Evolutionary conservation across 352 stramenopile species (phyloP).

Genomic region (Phytophthora chlamydospora): DNA sequence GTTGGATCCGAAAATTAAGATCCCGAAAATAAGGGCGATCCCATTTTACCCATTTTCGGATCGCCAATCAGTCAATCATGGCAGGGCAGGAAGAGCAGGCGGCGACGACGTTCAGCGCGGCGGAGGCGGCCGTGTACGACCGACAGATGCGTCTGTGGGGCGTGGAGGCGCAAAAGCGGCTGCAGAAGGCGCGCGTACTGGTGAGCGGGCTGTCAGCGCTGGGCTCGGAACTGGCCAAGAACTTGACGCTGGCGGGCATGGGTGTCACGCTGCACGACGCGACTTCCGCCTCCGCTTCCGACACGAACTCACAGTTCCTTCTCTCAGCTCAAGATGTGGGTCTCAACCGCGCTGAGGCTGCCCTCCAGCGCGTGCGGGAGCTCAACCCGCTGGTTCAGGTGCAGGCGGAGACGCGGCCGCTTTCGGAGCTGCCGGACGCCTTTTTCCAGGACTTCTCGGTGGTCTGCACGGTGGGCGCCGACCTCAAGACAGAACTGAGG

Average conservation of each 20-base stretch:
- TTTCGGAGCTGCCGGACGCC: conserved; percentile 57
- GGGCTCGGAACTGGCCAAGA: conserved; percentile 96
- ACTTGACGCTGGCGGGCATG: conserved; percentile 96
- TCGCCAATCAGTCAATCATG: conserved; percentile 4
- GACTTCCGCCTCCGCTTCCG: conserved; percentile 44
- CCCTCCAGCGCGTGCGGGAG: conserved; percentile 89
- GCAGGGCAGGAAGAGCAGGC: conserved; percentile 8
- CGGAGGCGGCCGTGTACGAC: conserved; percentile 96
- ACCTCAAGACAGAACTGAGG: conserved; percentile 52
- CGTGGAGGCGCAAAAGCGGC: conserved; percentile 94
- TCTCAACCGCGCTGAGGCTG: conserved; percentile 75
- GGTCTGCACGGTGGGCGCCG: conserved; percentile 71
- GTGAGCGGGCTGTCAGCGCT: conserved; percentile 87
- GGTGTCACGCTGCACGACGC: conserved; percentile 93
- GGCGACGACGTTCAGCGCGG: conserved; percentile 64
- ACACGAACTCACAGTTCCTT: conserved; percentile 87
- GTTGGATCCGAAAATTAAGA: no score
- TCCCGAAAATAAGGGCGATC: no score
- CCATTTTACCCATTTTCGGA: no score
- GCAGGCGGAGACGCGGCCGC: conserved; percentile 69
- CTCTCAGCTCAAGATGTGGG: conserved; percentile 71
- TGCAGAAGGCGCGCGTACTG: conserved; percentile 90
- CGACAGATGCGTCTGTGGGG: conserved; percentile 99
- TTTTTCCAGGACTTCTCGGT: conserved; percentile 91
- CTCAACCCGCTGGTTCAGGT: conserved; percentile 95